Evolutionary conservation across 2,329 filamentous ascomycete genomes (phyloP).

Genomic region (Claviceps lovelessii): DNA sequence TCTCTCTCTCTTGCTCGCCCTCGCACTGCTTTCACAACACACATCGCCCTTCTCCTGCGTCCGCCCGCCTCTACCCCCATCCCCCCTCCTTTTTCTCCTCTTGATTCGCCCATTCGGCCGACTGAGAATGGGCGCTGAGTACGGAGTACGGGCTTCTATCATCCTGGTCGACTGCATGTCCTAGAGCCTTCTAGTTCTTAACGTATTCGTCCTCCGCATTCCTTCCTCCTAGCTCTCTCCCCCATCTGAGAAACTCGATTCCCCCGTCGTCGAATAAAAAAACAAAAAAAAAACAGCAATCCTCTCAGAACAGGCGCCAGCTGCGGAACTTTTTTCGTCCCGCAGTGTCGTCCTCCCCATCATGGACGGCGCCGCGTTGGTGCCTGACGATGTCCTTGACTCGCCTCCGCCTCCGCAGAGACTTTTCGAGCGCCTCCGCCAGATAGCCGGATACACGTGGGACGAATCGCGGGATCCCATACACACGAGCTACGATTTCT

Average conservation of each 20-base stretch:
- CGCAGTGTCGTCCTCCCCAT: constrained; percentile 9
- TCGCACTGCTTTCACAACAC: background rate
- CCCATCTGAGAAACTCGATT: background rate
- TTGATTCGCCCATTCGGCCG: constrained; percentile 7
- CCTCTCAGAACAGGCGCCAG: background rate
- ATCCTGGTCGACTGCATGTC: constrained; percentile 14
- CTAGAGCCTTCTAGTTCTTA: constrained; percentile 11
- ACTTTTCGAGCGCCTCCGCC: constrained; percentile 57
- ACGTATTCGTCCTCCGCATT: background rate
- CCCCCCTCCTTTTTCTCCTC: background rate
- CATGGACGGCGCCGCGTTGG: constrained; percentile 38
- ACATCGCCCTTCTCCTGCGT: background rate
- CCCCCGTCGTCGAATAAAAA: background rate
- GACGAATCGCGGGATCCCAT: constrained; percentile 46
- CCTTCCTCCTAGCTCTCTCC: background rate
- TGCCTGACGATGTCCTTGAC: constrained; percentile 41
- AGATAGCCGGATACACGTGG: constrained; percentile 64
- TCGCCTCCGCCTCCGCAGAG: constrained; percentile 53
- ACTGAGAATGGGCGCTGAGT: constrained; percentile 20
- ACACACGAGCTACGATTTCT: constrained; percentile 74
- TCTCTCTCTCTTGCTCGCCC: background rate
- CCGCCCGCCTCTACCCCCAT: background rate
- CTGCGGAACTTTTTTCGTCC: constrained; percentile 1
- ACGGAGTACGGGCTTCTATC: constrained; percentile 9
- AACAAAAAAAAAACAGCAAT: background rate